A percentile compares a stretch with the other conserved stretches of the same genome.
phyloP scores from a whole-genome alignment of 108 stramenopile genomes.

The Aurantiochytrium sp. region DNA sequence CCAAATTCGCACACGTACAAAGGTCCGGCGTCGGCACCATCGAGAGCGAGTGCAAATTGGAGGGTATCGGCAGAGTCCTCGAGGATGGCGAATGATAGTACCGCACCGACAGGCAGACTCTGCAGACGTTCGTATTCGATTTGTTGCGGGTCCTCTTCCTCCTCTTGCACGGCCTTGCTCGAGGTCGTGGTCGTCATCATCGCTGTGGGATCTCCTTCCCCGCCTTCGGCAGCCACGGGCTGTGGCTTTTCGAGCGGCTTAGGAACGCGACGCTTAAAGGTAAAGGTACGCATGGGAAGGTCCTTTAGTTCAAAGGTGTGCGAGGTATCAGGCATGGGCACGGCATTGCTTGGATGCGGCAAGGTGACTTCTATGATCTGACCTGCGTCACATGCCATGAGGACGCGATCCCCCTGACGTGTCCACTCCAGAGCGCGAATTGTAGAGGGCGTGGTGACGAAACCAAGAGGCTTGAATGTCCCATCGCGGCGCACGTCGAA shows the following conservation, averaged over 20 bases:
- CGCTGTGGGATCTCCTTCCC: not conserved
- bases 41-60: slow-evolving; percentile 18
- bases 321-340: not conserved
- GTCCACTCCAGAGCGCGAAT: slow-evolving; percentile 27
- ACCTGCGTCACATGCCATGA: not conserved
- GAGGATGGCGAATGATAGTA: not conserved
- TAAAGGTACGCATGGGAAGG: not conserved
- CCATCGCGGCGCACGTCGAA: slow-evolving; percentile 18
- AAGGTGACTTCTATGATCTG: not conserved
- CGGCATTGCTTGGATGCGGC: not conserved
- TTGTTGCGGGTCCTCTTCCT: not conserved
- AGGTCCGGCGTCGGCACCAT: slow-evolving; percentile 16
- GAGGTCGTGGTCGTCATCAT: not conserved
- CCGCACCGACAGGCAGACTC: not conserved
- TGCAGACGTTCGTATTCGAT: not conserved
- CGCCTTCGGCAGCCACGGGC: not conserved
- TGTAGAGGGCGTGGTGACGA: slow-evolving; percentile 13
- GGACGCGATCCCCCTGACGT: not conserved
- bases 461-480: slow-evolving; percentile 26
- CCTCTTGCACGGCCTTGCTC: slow-evolving; percentile 1
- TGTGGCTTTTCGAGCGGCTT: not conserved
- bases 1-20: slow-evolving; percentile 17
- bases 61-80: not conserved
- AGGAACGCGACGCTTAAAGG: not conserved
- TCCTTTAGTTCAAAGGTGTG: slow-evolving; percentile 2